A percentile compares a stretch with the other conserved stretches of the same genome.
These are phyloP conservation scores for Kwoniella pini DNA, from an alignment of 768 basidiomycete species.

Conservation along the genomic window DNA sequence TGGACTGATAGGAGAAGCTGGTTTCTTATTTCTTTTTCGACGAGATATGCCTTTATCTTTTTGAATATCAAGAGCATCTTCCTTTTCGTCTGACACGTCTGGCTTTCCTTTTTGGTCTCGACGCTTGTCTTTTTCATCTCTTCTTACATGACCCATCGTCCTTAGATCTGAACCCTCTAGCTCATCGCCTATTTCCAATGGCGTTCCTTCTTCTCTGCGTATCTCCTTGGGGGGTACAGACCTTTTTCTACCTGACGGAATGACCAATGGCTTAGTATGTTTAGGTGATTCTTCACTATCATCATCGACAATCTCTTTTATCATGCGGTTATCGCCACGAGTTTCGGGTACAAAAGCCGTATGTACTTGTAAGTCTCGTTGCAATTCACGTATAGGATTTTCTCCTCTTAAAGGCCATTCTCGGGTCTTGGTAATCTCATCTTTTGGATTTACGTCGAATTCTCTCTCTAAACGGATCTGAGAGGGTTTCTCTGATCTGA, in stretches of 20 bases:
- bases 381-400: background rate
- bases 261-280: background rate
- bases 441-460: background rate
- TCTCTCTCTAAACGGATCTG: too few relatives aligned
- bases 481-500: too few relatives aligned
- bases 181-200: background rate
- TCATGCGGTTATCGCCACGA: background rate
- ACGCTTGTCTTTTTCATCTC: too few relatives aligned
- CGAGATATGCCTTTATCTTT: too few relatives aligned
- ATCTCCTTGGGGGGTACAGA: background rate
- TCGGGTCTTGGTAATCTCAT: background rate
- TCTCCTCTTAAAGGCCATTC: background rate
- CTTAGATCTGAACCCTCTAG: background rate
- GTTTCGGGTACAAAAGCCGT: background rate
- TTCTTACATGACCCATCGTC: conserved; percentile 3
- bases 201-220: background rate
- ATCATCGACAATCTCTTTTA: background rate
- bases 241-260: background rate
- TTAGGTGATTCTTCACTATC: background rate
- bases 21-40: background rate
- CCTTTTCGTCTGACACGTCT: background rate
- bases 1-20: background rate
- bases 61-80: too few relatives aligned
- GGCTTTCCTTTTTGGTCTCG: background rate
- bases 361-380: conserved; percentile 2